Evolutionary conservation across 1,284 basidiomycete genomes (phyloP).

Genomic region (Rhodotorula sp.): DNA sequence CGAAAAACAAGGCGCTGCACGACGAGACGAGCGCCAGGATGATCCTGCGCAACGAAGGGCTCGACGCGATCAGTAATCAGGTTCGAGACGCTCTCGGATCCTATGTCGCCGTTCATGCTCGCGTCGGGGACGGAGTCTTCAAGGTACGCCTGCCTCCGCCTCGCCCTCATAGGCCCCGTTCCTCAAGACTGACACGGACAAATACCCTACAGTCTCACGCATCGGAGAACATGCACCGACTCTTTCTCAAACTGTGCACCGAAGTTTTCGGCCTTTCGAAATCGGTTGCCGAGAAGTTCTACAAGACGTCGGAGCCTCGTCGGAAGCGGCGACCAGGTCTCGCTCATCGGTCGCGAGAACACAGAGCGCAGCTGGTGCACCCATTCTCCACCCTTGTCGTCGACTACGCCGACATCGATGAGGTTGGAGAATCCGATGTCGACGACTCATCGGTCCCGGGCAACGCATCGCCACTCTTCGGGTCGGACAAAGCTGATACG

Average conservation of each 20-base stretch:
- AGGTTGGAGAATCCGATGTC: background rate
- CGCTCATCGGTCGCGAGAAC: no score
- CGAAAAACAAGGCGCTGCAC: constrained; percentile 6
- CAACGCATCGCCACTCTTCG: background rate
- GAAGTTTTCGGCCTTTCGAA: constrained; percentile 19
- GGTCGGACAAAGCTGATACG: background rate
- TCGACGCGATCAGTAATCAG: constrained; percentile 23
- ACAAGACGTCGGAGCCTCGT: background rate
- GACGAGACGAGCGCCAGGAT: constrained; percentile 2
- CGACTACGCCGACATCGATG: background rate
- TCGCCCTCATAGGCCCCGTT: background rate
- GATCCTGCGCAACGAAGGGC: constrained; percentile 18
- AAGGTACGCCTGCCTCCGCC: constrained; percentile 8
- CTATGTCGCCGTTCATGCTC: constrained; percentile 30
- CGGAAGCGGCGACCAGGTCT: background rate
- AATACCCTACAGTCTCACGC: background rate
- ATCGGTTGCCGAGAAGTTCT: background rate
- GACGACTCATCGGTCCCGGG: background rate
- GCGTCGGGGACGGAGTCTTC: constrained; percentile 32
- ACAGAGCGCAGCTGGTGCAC: no score
- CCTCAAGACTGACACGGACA: no score
- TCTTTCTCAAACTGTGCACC: constrained; percentile 24
- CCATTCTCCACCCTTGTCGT: background rate
- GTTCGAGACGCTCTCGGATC: constrained; percentile 24
- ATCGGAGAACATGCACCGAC: constrained; percentile 7